Evolutionary conservation across 2,329 filamentous ascomycete species (phyloP).

Genomic region (Cryphonectria radicalis): DNA sequence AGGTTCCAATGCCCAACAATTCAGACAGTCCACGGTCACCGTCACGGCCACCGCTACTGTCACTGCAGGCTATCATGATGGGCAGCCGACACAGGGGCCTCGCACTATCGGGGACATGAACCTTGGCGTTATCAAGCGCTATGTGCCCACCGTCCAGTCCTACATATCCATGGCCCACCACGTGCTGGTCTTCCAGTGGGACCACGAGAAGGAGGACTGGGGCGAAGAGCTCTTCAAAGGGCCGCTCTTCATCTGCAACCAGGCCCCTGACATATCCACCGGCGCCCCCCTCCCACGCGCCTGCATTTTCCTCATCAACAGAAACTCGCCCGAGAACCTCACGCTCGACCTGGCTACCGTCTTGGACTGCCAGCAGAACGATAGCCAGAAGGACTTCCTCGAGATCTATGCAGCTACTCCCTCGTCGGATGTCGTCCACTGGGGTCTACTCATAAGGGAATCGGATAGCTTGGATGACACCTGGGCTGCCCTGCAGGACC

Average conservation of each 20-base stretch:
- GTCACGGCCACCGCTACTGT: slow-evolving; percentile 33
- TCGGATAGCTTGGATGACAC: slow-evolving; percentile 4
- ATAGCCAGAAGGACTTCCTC: slow-evolving; percentile 5
- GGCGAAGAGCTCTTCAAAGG: slow-evolving; percentile 87
- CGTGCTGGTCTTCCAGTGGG: slow-evolving; percentile 84
- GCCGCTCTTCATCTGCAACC: slow-evolving; percentile 83
- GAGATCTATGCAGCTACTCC: slow-evolving; percentile 7
- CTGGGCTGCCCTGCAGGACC: slow-evolving; percentile 11
- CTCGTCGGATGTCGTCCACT: background rate
- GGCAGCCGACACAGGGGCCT: slow-evolving; percentile 49
- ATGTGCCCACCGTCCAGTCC: slow-evolving; percentile 72
- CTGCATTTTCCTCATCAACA: slow-evolving; percentile 75
- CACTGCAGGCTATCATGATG: slow-evolving; percentile 71
- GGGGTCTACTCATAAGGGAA: slow-evolving; percentile 8
- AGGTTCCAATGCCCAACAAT: slow-evolving; percentile 45
- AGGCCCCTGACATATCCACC: slow-evolving; percentile 46
- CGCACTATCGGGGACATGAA: slow-evolving; percentile 87
- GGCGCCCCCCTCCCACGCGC: slow-evolving; percentile 44
- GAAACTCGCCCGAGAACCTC: slow-evolving; percentile 72
- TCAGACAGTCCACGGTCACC: slow-evolving; percentile 41
- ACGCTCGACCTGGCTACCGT: slow-evolving; percentile 66
- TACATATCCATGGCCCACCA: slow-evolving; percentile 85
- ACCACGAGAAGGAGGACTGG: slow-evolving; percentile 68
- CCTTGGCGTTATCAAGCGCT: slow-evolving; percentile 78
- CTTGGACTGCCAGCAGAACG: slow-evolving; percentile 60